Base-by-base conservation (phyloP, 23 red algal genomes). In the Agarophyton chilense region DNA sequence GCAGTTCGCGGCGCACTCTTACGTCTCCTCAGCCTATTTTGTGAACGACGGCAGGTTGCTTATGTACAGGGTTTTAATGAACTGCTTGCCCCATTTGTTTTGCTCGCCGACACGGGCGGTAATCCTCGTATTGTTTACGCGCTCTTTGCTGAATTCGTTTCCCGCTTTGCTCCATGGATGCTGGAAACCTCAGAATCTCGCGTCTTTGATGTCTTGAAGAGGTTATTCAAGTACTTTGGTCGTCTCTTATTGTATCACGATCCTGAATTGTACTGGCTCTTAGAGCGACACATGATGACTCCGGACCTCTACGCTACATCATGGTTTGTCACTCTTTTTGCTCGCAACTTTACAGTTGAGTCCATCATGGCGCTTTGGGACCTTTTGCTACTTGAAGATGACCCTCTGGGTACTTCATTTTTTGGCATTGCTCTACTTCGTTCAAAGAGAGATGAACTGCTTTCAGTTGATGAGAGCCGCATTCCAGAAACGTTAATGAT, bases 21-120 rank as follows among this genome's bases (percentile, higher is more conserved):
- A 14, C 71, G 88, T 40, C 77, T 95, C 33, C 71, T 99, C 35
- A 93, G 87, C 60, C 61, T 95, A 0, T 99, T 99, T 83, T 99
- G 97, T 63, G 87, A 78, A n/a, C 79, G 87, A 34, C 88, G 81
- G 12, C 52, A 83, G 18, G 84, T 98, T 24, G 67, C 55, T 4
- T 99, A 99, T 82, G 93, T 99, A 22, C 97, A 99, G 65, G 97
- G 97, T 11, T 71, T 99, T 47, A 95, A 99, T 82, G 97, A 99
- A 82, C 72, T 99, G 21, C 84, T 95, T 21, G 97, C 94, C 9
- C 92, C 93, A 10, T 99, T 99, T 94, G 78, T 95, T 42, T 77
- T 94, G 71, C 92, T 95, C 10, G 90, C 88, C 26, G 90, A 94
- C 71, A 88, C 87, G 1, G 90, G 90, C 24, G 80, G 79, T 7